Evolutionary conservation across 345 rosid genomes (phyloP).

Genomic region (Schrenkiella parvula): DNA sequence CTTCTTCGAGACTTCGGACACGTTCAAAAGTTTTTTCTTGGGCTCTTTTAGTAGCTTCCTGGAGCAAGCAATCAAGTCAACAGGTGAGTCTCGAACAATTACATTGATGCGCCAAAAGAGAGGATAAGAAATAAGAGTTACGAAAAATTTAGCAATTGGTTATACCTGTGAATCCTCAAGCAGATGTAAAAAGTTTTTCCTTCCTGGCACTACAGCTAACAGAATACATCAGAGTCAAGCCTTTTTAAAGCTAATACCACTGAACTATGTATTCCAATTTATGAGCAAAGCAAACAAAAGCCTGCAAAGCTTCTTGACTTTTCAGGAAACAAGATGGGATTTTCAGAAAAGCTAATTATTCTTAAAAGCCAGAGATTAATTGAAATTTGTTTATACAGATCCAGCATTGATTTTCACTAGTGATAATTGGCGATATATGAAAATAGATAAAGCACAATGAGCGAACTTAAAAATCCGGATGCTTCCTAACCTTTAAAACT

Average conservation of each 20-base stretch:
- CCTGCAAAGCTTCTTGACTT: constrained; percentile 3
- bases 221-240: constrained; percentile 17
- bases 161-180: constrained; percentile 87
- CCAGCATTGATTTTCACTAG: not conserved
- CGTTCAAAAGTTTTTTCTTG: constrained; percentile 73
- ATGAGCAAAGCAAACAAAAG: constrained; percentile 9
- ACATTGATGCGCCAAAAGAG: constrained; percentile 4
- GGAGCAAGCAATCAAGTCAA: constrained; percentile 21
- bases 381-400: not conserved
- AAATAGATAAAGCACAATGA: not conserved
- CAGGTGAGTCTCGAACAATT: constrained; percentile 14
- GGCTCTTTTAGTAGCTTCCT: constrained; percentile 79
- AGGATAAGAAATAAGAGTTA: not conserved
- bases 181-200: constrained; percentile 55
- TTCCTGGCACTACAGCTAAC: constrained; percentile 48
- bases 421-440: not conserved
- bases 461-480: not conserved
- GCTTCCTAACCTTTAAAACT: not conserved
- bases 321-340: constrained; percentile 1
- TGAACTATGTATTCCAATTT: constrained; percentile 5
- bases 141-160: not conserved
- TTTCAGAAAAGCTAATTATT: not conserved
- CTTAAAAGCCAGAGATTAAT: not conserved
- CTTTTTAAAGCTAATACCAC: not conserved
- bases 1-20: constrained; percentile 73